Evolutionary conservation across 257 asterid species (phyloP).

Genomic region (Nicotiana sylvestris): DNA sequence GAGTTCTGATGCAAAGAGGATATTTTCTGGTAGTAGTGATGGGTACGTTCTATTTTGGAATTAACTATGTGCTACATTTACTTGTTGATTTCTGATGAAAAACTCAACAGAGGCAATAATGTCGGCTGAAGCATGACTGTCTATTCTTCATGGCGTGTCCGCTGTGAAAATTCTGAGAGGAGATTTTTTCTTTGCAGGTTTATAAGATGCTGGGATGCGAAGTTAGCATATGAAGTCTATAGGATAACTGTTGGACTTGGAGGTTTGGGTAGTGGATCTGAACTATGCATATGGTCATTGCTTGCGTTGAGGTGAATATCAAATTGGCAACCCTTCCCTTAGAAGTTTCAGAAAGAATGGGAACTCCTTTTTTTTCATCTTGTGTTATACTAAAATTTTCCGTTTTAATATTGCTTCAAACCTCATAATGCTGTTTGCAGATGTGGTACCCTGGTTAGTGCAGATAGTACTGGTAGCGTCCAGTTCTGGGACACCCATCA

Average conservation of each 20-base stretch:
- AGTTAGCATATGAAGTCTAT: constrained; percentile 57
- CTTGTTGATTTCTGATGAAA: background rate
- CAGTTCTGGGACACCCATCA: constrained; percentile 87
- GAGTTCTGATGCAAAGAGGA: constrained; percentile 68
- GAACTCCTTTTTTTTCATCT: background rate
- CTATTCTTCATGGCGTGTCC: background rate
- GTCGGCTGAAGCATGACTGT: background rate
- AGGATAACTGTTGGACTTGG: constrained; percentile 80
- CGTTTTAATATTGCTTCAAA: background rate
- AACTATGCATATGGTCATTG: constrained; percentile 83
- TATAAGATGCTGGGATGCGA: constrained; percentile 88
- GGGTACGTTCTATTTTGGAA: constrained; percentile 51
- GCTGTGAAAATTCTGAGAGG: constrained; percentile 10
- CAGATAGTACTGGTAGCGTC: constrained; percentile 85
- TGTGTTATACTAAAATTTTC: background rate
- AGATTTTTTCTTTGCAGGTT: constrained; percentile 39
- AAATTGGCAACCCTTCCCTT: background rate
- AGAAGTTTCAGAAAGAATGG: background rate
- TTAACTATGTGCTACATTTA: background rate
- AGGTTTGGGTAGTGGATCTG: constrained; percentile 59
- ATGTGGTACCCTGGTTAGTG: constrained; percentile 63
- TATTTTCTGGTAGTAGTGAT: constrained; percentile 88
- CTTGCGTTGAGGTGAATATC: constrained; percentile 63
- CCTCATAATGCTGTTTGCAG: constrained; percentile 19
- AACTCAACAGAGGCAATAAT: background rate